Conservation (phyloP, 768 basidiomycete genomes). For the Lentinula boryana region DNA sequence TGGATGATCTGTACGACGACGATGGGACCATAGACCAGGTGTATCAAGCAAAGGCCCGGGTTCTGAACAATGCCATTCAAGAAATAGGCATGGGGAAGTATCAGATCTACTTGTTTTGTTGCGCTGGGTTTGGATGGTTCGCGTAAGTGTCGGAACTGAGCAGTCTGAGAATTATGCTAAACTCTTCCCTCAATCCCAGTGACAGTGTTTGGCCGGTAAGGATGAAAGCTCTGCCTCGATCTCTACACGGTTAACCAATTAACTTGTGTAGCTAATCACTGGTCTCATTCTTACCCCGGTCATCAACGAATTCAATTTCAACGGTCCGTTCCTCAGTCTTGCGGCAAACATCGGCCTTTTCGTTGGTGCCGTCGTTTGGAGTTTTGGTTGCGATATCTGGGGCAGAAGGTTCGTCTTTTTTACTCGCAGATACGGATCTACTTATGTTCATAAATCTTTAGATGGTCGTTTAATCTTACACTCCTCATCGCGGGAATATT, state of each 20-base stretch:
- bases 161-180: neutral
- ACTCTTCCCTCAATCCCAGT: conserved; percentile 22
- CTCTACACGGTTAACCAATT: neutral
- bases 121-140: conserved; percentile 73
- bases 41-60: conserved; percentile 50
- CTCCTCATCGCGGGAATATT: conserved; percentile 49
- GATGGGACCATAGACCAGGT: conserved; percentile 40
- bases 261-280: conserved; percentile 43
- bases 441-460: conserved; percentile 14
- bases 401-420: conserved; percentile 44
- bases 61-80: conserved; percentile 56
- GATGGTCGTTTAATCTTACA: conserved; percentile 60
- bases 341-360: conserved; percentile 70
- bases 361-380: conserved; percentile 66
- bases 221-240: neutral
- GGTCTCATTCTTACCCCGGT: conserved; percentile 61
- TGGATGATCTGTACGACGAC: conserved; percentile 13
- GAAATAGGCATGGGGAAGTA: conserved; percentile 71
- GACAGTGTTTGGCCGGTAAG: conserved; percentile 73
- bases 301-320: conserved; percentile 56
- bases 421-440: neutral
- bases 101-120: conserved; percentile 57
- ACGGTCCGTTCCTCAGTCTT: conserved; percentile 59
- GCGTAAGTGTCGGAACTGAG: conserved; percentile 30
- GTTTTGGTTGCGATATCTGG: conserved; percentile 64